A percentile compares a stretch with the other conserved stretches of the same genome.
Conservation (phyloP, 306 rosid genomes). For the Vigna nakashimae region DNA sequence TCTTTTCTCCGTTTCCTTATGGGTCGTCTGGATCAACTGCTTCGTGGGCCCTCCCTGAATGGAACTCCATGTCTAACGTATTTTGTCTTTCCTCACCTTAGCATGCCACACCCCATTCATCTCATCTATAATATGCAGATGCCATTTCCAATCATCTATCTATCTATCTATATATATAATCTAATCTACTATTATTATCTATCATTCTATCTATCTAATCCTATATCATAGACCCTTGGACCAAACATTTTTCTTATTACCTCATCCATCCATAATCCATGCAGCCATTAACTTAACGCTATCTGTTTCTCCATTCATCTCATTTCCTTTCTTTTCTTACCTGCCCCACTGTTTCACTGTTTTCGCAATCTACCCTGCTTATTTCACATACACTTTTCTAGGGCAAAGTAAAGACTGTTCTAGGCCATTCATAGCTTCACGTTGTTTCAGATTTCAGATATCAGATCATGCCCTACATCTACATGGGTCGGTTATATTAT, state of each 20-base stretch:
- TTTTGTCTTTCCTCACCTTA: constrained; percentile 19
- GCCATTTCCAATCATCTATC: not conserved
- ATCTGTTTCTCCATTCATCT: not conserved
- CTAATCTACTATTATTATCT: constrained; percentile 11
- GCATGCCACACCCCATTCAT: constrained; percentile 23
- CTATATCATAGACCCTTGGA: not conserved
- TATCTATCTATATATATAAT: not conserved
- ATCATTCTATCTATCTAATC: not conserved
- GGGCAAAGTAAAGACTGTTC: constrained; percentile 27
- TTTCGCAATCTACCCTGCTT: constrained; percentile 26
- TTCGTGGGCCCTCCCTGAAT: constrained; percentile 47
- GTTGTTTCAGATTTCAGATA: constrained; percentile 38
- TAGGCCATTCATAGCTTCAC: constrained; percentile 32
- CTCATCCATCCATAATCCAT: constrained; percentile 42
- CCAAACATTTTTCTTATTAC: constrained; percentile 35
- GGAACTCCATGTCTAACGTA: constrained; percentile 26
- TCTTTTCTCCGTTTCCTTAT: constrained; percentile 19
- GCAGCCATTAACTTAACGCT: constrained; percentile 34
- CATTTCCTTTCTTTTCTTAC: constrained; percentile 24
- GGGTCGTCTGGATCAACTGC: constrained; percentile 51
- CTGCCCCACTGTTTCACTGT: constrained; percentile 43
- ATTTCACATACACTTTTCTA: not conserved
- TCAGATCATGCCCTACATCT: constrained; percentile 43
- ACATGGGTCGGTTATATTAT: constrained; percentile 31
- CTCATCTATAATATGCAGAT: constrained; percentile 2